Conservation (phyloP, 768 basidiomycete species). For the Phaeotremella skinneri region DNA sequence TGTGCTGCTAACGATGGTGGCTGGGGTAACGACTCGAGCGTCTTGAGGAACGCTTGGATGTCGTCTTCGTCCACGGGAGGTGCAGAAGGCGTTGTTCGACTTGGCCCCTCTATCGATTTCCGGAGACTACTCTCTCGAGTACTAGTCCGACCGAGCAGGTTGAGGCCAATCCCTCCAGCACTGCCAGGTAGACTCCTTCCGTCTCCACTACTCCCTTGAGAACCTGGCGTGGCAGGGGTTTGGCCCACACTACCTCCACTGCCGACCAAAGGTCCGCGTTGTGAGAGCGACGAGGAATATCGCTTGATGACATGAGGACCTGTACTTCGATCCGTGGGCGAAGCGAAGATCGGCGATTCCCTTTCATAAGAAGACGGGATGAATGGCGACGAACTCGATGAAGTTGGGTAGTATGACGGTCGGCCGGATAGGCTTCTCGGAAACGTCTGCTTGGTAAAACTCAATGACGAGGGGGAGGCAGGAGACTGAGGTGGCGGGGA, state of each 20-base stretch:
- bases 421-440: constrained; percentile 33
- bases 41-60: constrained; percentile 49
- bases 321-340: constrained; percentile 6
- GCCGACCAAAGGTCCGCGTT: constrained; percentile 18
- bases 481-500: constrained; percentile 27
- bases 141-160: constrained; percentile 23
- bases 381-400: constrained; percentile 36
- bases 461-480: constrained; percentile 35
- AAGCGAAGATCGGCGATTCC: constrained; percentile 14
- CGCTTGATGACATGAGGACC: constrained; percentile 42
- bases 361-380: constrained; percentile 38
- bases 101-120: constrained; percentile 25
- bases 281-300: constrained; percentile 45
- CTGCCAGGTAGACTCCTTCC: constrained; percentile 29
- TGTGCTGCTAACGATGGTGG: constrained; percentile 45
- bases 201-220: constrained; percentile 41
- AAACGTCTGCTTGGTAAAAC: constrained; percentile 38
- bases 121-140: constrained; percentile 37
- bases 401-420: constrained; percentile 21
- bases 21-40: constrained; percentile 46
- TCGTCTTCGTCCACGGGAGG: constrained; percentile 40
- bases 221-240: constrained; percentile 18
- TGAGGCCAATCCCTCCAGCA: constrained; percentile 15
- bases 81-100: constrained; percentile 2
- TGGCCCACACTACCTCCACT: constrained; percentile 9